Base-by-base conservation (phyloP, 345 rosid genomes). In the Abelmoschus esculentus region DNA sequence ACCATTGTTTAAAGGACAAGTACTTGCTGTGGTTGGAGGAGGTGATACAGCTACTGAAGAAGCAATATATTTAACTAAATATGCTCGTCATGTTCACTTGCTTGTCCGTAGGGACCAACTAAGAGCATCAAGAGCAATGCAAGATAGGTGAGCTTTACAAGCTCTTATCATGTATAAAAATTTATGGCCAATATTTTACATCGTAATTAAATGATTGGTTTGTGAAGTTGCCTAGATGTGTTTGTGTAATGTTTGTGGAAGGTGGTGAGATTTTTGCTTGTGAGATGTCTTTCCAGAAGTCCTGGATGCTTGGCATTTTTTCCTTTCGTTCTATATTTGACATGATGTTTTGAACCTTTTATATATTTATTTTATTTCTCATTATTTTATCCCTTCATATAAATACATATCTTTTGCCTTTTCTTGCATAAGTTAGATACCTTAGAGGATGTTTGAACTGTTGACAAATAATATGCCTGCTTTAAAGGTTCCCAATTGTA, bases 11-110 rank as follows among this genome's bases (percentile, higher is more conserved):
- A 93, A 93, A 83, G 86, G 98, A 9, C 97, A 93, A 76, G 96
- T 89, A 69, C 97, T 93, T 13, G 97, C 93, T 4, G 98, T 93
- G 66, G 95, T 91, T 73, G 98, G 98, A 79, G 98, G 98, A 28
- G 98, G 98, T 73, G 98, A 93, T 89, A 93, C 98, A 6, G 97
- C 98, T 15, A 91, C 97, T 10, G 98, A 93, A 75, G 98, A 93
- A 83, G 97, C 98, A 63, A 22, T 93, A 34, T 93, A 93, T 83
- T 87, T 93, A 28, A 93, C 98, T 0, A 93, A 93, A 79, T 93
- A 88, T 75, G 98, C 97, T 34, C 88, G 93, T 47, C 98, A 93
- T 83, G 97, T 93, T 85, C 98, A 93, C 85, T 84, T 93, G 71
- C 97, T 93, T 46, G 96, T 93, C 63, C 97, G 98, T 17, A 86